Evolutionary conservation across 441 rosid species (phyloP).

Genomic region (Gossypium armourianum): DNA sequence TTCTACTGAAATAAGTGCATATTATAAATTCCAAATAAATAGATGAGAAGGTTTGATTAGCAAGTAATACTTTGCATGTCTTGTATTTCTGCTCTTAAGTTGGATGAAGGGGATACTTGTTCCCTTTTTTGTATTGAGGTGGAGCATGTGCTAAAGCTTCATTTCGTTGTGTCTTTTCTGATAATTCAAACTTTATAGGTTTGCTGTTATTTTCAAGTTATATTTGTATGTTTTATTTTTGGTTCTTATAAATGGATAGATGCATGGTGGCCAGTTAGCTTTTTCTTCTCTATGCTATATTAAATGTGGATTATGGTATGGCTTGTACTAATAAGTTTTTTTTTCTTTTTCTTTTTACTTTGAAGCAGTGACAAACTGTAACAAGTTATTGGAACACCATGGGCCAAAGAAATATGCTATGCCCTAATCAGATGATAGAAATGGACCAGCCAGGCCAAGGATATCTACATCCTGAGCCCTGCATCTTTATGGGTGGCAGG

Average conservation of each 20-base stretch:
- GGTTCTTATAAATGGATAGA: neutral
- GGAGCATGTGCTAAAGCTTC: neutral
- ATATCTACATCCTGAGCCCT: conserved; percentile 38
- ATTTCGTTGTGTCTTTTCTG: neutral
- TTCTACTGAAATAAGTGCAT: neutral
- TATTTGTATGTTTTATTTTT: neutral
- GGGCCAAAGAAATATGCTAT: conserved; percentile 48
- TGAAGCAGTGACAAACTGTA: conserved; percentile 27
- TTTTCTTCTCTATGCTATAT: neutral
- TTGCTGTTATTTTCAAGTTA: neutral
- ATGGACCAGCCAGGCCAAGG: conserved; percentile 40
- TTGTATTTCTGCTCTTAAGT: neutral
- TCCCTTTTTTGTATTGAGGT: neutral
- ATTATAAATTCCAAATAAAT: neutral
- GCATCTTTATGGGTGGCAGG: conserved; percentile 34
- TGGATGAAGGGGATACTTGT: neutral
- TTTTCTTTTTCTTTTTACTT: conserved; percentile 11
- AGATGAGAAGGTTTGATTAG: neutral
- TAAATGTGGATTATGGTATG: neutral
- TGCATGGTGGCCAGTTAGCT: neutral
- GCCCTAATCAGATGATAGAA: conserved; percentile 37
- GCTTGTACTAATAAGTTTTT: neutral
- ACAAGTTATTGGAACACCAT: conserved; percentile 25
- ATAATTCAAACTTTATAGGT: neutral
- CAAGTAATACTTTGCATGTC: neutral